Evolutionary conservation across 2,329 filamentous ascomycete species (phyloP), one percentile per base, ranked within the genome.

Genomic region (Dryadomyces quercus-mongolicae): DNA sequence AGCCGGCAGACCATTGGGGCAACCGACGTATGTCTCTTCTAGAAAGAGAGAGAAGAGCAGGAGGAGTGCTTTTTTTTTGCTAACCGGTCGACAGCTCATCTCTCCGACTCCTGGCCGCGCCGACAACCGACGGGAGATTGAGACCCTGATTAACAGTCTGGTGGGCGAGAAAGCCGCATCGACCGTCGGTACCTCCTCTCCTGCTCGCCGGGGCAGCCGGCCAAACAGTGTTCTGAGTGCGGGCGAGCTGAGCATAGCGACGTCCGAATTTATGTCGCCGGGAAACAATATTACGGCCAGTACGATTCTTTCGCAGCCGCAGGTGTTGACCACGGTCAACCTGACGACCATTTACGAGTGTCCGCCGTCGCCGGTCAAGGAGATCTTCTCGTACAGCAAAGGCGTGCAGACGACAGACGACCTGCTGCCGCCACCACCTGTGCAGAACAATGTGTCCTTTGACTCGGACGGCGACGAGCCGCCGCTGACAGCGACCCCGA

Each of bases 341-440:
- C 75, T 89, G 53, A 82, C 84, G 18, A 90, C 88, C 38, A 80
- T 93, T 57, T 90, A 86, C 69, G 91, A 95, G 68, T 86, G 82
- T 59, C 82, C 86, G 1, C 85, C 87, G 1, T 85, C 83, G 20
- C 82, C 85, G 38, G 80, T 85, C 54, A 81, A 85, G 60, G 93
- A 98, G 68, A 76, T 95, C 56, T 90, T 95, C 65, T 95, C 90
- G 53, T 98, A 98, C 75, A 97, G 88, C 76, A 97, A 96, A 72
- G 91, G 84, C 54, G 90, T 97, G 21, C 94, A 98, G 69, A 96
- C 93, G 16, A 82, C 85, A 21, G 86, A 89, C 63, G 82, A 85
- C 58, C 87, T 87, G 81, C 74, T 76, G 18, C 73, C 75, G 5
- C 71, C 77, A 31, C 71, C 75, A 38, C 71, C 78, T 21, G 71